Base-by-base conservation (phyloP, 768 basidiomycete genomes). In the Russula lepida region DNA sequence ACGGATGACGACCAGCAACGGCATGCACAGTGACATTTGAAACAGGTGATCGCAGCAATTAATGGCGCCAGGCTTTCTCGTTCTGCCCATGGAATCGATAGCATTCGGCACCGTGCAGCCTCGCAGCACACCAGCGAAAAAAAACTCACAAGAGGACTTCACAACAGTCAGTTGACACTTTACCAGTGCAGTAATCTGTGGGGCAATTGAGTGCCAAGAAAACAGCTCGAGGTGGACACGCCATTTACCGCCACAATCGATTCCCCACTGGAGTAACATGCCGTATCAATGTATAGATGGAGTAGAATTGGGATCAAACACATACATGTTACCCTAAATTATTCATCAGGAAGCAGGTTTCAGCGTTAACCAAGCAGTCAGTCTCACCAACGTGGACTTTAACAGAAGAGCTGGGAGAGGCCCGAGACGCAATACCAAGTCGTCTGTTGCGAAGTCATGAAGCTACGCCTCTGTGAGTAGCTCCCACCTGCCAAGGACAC, bases 391-490 rank as follows among this genome's bases (percentile, higher is more conserved):
- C 13, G 91, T 94, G 25, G 91, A 90, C 72, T 93, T 94, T 57
- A 94, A 70, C 2, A 94, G 78, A 39, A 89, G 91, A 3, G 90
- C 89, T 12, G 92, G 74, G 2, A 89, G 89, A 71, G 89, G 86
- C 1, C 91, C 92, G 1, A 92, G 84, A 32, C 90, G 83, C 58
- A 91, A 68, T 4, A 91, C 88, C 19, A 94, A 66, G 65, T 94
- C 89, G 61, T 94, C 92, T 0, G 92, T 94, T 1, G 89, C 89
- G 68, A 92, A 92, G 1, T 84, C 86, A 2, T 92, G 78, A 5
- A 92, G 73, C 86, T 89, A 49, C 41, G 52, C 23, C 9, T 28
- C 68, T 21, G 64, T 65, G 15, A 62, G 33, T 6, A 7, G 28
- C 2, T 33, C 30, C 41, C 32, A 15, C 33, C 28, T 12, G 1